These are phyloP conservation scores for Parachlorella kessleri DNA, from an alignment of 139 green algal genomes.

Conservation along the genomic window DNA sequence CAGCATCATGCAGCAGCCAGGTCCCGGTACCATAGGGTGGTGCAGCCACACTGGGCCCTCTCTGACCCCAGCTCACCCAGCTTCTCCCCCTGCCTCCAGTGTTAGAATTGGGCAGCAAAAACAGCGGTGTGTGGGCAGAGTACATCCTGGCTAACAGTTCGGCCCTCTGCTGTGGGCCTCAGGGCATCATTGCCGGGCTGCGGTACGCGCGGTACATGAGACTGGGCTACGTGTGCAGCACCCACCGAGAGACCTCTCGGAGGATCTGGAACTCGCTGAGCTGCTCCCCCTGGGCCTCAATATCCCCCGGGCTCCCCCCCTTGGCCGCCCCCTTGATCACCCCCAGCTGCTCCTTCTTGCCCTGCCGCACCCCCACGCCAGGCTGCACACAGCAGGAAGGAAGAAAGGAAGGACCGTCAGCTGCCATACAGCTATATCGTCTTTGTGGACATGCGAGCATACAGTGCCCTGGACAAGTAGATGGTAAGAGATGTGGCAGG, in stretches of 20 bases:
- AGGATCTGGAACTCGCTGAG: slow-evolving; percentile 24
- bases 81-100: background rate
- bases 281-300: slow-evolving; percentile 17
- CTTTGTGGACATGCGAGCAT: too few species aligned
- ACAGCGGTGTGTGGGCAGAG: background rate
- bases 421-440: too few species aligned
- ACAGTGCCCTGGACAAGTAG: too few species aligned
- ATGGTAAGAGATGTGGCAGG: too few species aligned
- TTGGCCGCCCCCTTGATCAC: background rate
- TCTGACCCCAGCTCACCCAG: background rate
- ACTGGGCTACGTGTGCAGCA: background rate
- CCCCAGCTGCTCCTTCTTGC: too few species aligned
- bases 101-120: background rate
- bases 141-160: background rate
- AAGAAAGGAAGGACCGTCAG: too few species aligned
- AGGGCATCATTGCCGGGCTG: too few species aligned
- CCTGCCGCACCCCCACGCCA: too few species aligned
- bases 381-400: too few species aligned
- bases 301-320: background rate
- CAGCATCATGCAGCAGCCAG: too few species aligned
- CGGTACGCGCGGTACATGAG: background rate
- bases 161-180: too few species aligned
- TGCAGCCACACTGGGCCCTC: background rate
- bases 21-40: too few species aligned
- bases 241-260: slow-evolving; percentile 1